Evolutionary conservation across 2,329 filamentous ascomycete species (phyloP), one percentile per base, ranked within the genome.

Genomic region (Ceratocystis alfenasii): DNA sequence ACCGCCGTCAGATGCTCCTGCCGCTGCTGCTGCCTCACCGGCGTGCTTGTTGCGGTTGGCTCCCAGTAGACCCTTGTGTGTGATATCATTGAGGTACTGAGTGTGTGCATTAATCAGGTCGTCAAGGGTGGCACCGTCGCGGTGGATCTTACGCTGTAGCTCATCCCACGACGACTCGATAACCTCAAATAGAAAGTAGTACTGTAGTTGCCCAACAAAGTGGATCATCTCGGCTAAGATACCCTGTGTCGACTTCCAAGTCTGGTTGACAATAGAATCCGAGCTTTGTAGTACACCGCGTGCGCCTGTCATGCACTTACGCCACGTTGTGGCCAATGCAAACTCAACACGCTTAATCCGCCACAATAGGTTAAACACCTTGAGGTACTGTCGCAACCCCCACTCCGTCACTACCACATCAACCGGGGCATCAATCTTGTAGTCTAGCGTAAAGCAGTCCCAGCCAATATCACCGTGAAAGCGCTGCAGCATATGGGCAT

Each of bases 351-450:
- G 87, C 77, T 99, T 99, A 72, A 99, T 90, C 69, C 94, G 87
- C 93, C 94, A 99, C 2, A 99, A 82, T 73, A 99, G 96, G 76
- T 99, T 99, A 82, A 99, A 99, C 8, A 99, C 90, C 74, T 97
- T 97, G 71, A 99, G 86, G 74, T 99, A 99, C 74, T 99, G 93
- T 25, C 93, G 89, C 70, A 89, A 93, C 59, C 91, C 92, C 84
- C 92, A 96, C 53, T 95, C 90, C 0, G 93, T 97, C 48, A 99
- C 91, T 61, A 99, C 92, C 33, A 99, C 94, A 73, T 99, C 94
- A 28, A 96, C 89, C 0, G 94, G 94, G 1, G 93, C 89, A 74
- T 96, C 92, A 70, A 99, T 94, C 74, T 97, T 96, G 78, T 99
- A 99, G 74, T 99, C 95, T 7, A 99, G 84, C 0, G 94, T 99